Evolutionary conservation across 2,329 filamentous ascomycete genomes (phyloP).

Genomic region (Gaeumannomyces sp.): DNA sequence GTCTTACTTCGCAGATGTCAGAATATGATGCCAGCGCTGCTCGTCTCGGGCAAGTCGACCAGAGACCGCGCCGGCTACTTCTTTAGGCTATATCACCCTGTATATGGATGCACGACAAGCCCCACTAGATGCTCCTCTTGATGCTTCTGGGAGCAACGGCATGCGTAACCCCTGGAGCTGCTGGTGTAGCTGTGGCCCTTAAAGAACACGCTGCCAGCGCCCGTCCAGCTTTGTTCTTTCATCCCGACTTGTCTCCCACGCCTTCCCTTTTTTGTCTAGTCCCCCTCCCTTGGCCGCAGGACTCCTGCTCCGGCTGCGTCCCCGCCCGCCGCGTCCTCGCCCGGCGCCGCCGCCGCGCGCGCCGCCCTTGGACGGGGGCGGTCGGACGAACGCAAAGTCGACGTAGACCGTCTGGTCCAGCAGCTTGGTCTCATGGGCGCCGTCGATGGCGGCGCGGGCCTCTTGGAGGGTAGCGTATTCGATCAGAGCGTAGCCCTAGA

Average conservation of each 20-base stretch:
- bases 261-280: not conserved
- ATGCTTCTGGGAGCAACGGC: too few species aligned
- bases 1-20: not conserved
- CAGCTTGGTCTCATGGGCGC: conserved; percentile 69
- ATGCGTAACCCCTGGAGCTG: too few species aligned
- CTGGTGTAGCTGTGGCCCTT: too few species aligned
- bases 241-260: not conserved
- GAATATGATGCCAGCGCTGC: not conserved
- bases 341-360: conserved; percentile 31
- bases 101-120: too few species aligned
- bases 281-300: conserved; percentile 24
- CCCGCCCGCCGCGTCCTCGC: conserved; percentile 27
- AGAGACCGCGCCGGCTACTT: not conserved
- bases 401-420: conserved; percentile 76
- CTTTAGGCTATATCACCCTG: not conserved
- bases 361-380: conserved; percentile 56
- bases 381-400: conserved; percentile 80
- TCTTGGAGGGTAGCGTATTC: conserved; percentile 76
- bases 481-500: conserved; percentile 75
- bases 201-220: too few species aligned
- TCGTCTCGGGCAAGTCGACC: not conserved
- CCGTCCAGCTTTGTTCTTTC: too few species aligned
- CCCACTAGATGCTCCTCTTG: too few species aligned
- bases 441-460: conserved; percentile 74
- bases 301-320: conserved; percentile 42